Conservation (phyloP, 2,329 filamentous ascomycete genomes). For the Sclerotinia trifoliorum region DNA sequence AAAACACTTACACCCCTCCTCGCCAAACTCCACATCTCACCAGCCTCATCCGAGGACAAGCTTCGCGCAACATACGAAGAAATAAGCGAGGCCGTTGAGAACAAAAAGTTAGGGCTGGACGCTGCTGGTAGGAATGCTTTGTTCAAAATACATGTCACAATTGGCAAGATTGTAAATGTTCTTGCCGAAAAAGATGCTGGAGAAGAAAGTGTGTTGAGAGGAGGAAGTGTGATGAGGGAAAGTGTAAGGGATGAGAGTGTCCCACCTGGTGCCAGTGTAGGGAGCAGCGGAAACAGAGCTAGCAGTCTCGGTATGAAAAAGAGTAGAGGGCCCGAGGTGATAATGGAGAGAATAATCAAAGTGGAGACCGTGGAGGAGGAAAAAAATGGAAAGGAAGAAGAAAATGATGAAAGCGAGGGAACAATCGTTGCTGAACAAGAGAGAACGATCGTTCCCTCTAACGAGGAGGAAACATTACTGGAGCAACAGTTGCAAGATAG, state of each 20-base stretch:
- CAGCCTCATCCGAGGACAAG: conserved; percentile 60
- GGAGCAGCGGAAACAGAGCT: conserved; percentile 8
- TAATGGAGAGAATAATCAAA: background rate
- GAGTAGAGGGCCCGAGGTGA: conserved; percentile 11
- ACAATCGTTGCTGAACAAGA: conserved; percentile 7
- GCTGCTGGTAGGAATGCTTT: conserved; percentile 62
- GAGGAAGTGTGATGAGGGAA: conserved; percentile 11
- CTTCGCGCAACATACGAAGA: conserved; percentile 58
- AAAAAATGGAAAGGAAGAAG: background rate
- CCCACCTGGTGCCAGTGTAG: background rate
- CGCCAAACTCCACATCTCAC: conserved; percentile 76
- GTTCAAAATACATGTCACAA: conserved; percentile 65
- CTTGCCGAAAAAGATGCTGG: conserved; percentile 45
- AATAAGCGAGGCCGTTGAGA: conserved; percentile 62
- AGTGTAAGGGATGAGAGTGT: conserved; percentile 12
- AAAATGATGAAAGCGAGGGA: conserved; percentile 12
- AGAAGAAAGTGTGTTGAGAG: conserved; percentile 20
- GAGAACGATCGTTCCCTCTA: background rate
- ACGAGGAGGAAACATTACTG: conserved; percentile 7
- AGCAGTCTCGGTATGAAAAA: background rate
- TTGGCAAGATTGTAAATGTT: conserved; percentile 66
- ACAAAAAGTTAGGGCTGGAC: conserved; percentile 54
- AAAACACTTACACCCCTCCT: conserved; percentile 77
- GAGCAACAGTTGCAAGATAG: conserved; percentile 17
- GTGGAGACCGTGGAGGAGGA: conserved; percentile 5